Percentiles rank a stretch among this genome's conserved stretches.
Evolutionary conservation across 1,284 basidiomycete genomes (phyloP).

Genomic region (Papiliotrema terrestris): DNA sequence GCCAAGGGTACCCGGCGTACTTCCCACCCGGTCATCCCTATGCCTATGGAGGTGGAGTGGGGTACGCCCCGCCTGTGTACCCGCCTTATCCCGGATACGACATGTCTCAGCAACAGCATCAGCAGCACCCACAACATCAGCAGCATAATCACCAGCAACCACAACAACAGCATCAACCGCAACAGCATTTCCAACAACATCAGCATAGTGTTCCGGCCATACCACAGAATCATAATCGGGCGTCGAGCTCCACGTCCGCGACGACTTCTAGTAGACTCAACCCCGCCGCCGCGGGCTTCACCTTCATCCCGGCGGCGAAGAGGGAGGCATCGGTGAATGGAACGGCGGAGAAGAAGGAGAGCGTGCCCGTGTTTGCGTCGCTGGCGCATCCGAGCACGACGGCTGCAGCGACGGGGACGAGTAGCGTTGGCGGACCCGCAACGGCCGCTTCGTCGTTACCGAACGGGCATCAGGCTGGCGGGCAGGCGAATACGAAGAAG

Average conservation of each 20-base stretch:
- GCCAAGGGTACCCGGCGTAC: background rate
- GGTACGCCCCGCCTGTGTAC: constrained; percentile 21
- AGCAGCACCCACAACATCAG: background rate
- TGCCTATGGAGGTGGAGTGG: constrained; percentile 39
- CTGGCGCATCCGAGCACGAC: background rate
- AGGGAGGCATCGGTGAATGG: background rate
- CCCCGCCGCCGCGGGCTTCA: constrained; percentile 43
- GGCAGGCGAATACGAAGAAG: background rate
- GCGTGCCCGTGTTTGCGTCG: background rate
- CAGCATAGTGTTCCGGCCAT: background rate
- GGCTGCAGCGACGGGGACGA: background rate
- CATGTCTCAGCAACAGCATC: too few species aligned
- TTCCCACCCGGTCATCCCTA: constrained; percentile 44
- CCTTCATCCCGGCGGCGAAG: constrained; percentile 9
- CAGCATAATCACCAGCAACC: constrained; percentile 7
- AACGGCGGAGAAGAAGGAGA: background rate
- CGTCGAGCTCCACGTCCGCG: constrained; percentile 1
- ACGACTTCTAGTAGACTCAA: constrained; percentile 28
- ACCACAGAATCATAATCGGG: background rate
- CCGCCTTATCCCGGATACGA: constrained; percentile 6
- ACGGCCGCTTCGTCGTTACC: background rate
- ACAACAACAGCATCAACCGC: constrained; percentile 1
- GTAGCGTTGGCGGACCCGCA: background rate
- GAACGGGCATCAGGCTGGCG: constrained; percentile 4
- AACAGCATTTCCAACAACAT: background rate